Evolutionary conservation across 306 rosid species (phyloP), one percentile per base, ranked within the genome.

Genomic region (Comarum palustre): DNA sequence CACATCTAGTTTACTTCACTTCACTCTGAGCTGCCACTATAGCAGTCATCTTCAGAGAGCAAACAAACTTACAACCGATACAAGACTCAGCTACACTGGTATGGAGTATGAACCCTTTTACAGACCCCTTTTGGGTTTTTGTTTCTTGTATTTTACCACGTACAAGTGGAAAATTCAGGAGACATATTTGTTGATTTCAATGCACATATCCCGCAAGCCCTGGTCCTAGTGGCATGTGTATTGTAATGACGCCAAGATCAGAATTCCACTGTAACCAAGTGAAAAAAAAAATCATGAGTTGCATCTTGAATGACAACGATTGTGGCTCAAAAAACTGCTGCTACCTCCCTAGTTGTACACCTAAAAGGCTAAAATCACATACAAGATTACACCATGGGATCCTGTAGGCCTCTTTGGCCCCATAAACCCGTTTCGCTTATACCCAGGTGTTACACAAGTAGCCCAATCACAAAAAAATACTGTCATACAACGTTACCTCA

Each of bases 341-440:
- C 89, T 83, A 85, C 77, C 78, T 74, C 82, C 66, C 87, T 86
- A 78, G 46, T 72, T 80, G 87, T 83, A 86, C 87, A 73, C 41
- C 85, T 84, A 75, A 75, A 34, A n/a, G n/a, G n/a, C n/a, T n/a
- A n/a, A 41, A 74, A 79, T 69, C 83, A 77, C 74, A 69, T 76
- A 45, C 31, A 36, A 66, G 45, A 66, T 4, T 76, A 75, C 78
- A 80, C 42, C 66, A 34, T 15, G 6, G 19, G 46, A 73, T 76
- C 47, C 62, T 69, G 80, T 52, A 64, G 80, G 68, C 77, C 54
- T 60, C 50, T 84, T 81, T 8, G 74, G 65, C 80, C 77, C 34
- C 62, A 36, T 12, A 41, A 63, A 63, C 15, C 76, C 82, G 79
- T 79, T 71, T 32, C 64, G 87, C 84, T 76, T 73, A 54, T 85